Evolutionary conservation across 441 rosid species (phyloP), one percentile per base, ranked within the genome.

Genomic region (Populus hybrid): DNA sequence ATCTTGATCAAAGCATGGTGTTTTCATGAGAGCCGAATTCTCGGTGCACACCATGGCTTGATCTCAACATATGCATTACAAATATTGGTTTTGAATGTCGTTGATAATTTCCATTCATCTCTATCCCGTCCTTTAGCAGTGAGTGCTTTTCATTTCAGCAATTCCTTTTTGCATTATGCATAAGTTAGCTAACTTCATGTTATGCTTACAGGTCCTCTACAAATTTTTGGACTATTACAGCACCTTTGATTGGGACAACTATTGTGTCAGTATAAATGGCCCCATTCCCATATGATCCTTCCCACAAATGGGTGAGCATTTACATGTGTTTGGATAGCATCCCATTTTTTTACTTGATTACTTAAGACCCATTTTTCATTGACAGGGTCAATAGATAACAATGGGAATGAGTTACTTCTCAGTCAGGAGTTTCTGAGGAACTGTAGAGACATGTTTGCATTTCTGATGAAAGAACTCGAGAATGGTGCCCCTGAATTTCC

Each of bases 1-100:
- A 85, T 92, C 84, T 86, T 96, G 85, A 83, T 90, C 76, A 96
- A 96, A 86, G 91, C 97, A 65, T 96, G 99, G 98, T 96, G 99
- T 84, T 96, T 83, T 80, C 94, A 96, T 70, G 99, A 96, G 86
- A 94, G 99, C 85, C 90, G 98, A 53, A 89, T 90, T 80, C 98
- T 96, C 67, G 98, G 99, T 70, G 95, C 98, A 29, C 89, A 88
- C 78, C 87, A 85, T 83, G 99, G 99, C 79, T 72, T 96, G 85
- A 82, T 96, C 71, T 89, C 98, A 73, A 90, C 99, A 28, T 96
- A 92, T 83, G 99, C 96, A 10, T 83, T 96, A 79, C 97, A 95
- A 82, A 85, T 86, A 40, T 70, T 96, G 89, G 93, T 96, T 80
- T 83, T 96, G 76, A 83, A 82, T 76, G 81, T 96, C 82, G 85